phyloP scores from a whole-genome alignment of 2,329 filamentous ascomycete genomes.

The Colletotrichum sp. region DNA sequence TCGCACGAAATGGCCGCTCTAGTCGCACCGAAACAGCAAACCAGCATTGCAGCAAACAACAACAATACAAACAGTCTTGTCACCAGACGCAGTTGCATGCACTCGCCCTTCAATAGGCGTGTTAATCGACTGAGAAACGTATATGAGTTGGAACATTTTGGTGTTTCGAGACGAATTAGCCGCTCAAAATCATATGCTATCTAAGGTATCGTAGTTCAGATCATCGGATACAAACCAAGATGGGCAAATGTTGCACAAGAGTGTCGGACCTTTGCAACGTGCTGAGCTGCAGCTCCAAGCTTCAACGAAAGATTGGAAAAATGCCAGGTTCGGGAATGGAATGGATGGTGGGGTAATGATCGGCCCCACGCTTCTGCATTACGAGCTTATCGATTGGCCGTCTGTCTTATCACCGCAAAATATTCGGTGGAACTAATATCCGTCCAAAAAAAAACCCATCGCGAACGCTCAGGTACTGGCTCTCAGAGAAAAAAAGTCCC shows the following conservation, averaged over 20 bases:
- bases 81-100: neutral
- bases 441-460: conserved; percentile 29
- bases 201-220: neutral
- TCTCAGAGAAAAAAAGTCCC: neutral
- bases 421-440: conserved; percentile 27
- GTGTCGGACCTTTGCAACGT: neutral
- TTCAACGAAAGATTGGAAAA: neutral
- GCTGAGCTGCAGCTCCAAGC: neutral
- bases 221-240: neutral
- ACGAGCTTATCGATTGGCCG: conserved; percentile 18
- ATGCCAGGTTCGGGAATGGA: neutral
- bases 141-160: neutral
- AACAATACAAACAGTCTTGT: neutral
- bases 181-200: neutral
- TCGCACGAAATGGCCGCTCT: conserved; percentile 6
- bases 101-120: neutral
- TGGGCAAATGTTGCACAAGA: neutral
- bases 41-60: neutral
- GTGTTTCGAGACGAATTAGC: neutral
- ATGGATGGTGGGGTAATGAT: neutral
- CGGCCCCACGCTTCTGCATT: conserved; percentile 5
- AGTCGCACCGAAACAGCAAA: neutral
- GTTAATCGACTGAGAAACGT: neutral
- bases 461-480: conserved; percentile 23
- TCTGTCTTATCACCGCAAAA: conserved; percentile 25